Conservation (phyloP, 2,329 filamentous ascomycete species). For the Aspergillus brunneoviolaceus region DNA sequence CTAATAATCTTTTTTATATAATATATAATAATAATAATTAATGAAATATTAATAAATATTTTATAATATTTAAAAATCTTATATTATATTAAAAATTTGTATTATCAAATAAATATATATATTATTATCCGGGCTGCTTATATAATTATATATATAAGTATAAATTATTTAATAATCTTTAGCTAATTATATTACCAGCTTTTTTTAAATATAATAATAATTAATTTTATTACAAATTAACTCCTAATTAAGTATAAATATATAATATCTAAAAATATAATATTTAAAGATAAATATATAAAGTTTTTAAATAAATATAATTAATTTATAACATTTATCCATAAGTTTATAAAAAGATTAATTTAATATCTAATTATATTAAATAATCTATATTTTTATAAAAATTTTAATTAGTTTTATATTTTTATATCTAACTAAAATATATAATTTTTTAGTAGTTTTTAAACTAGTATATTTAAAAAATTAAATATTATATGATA, state of each 20-base stretch:
- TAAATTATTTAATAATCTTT: neutral
- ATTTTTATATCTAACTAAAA: neutral
- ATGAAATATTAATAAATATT: neutral
- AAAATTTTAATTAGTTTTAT: neutral
- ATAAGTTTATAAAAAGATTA: neutral
- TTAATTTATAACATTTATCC: neutral
- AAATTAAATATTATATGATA: neutral
- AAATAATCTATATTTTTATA: neutral
- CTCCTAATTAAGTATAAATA: neutral
- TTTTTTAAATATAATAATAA: neutral
- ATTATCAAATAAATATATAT: neutral
- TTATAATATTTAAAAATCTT: neutral
- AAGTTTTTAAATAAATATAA: neutral
- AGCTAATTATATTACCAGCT: neutral
- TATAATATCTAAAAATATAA: neutral
- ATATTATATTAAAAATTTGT: neutral
- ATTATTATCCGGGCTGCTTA: neutral
- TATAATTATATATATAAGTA: neutral
- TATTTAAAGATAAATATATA: neutral
- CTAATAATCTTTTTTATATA: neutral
- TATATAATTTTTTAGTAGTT: neutral
- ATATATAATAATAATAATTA: neutral
- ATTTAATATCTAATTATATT: neutral
- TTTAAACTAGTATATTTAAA: neutral
- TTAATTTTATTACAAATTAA: neutral